Conservation (phyloP, 805 yeast species). For the Barnettozyma californica region DNA sequence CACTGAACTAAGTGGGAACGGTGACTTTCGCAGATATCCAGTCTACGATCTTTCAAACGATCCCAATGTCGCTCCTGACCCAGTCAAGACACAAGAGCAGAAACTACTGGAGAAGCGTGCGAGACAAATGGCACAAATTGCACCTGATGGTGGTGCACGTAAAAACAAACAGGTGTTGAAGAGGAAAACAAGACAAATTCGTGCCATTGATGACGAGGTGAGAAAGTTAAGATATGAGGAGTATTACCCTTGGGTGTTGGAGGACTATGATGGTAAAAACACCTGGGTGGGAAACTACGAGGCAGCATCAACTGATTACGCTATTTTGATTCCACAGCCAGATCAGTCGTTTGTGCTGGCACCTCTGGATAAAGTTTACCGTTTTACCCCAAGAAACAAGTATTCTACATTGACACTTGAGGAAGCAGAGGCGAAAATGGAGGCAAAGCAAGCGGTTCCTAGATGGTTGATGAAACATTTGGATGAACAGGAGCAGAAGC, state of each 20-base stretch:
- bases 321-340: constrained; percentile 69
- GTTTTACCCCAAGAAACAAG: constrained; percentile 87
- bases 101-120: constrained; percentile 30
- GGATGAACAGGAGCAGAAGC: constrained; percentile 51
- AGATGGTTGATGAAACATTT: constrained; percentile 95
- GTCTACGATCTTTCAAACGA: constrained; percentile 11
- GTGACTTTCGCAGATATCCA: constrained; percentile 9
- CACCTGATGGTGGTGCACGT: constrained; percentile 90
- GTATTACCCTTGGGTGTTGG: constrained; percentile 96
- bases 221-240: constrained; percentile 89
- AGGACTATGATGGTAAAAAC: constrained; percentile 90
- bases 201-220: constrained; percentile 74
- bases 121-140: constrained; percentile 56
- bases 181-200: constrained; percentile 81
- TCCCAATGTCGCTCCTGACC: constrained; percentile 28
- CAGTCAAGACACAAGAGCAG: constrained; percentile 31
- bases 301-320: constrained; percentile 82
- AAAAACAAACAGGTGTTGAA: constrained; percentile 54
- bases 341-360: constrained; percentile 72
- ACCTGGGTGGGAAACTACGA: constrained; percentile 96
- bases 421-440: constrained; percentile 95
- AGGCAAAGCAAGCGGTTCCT: constrained; percentile 67
- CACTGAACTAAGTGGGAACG: constrained; percentile 16
- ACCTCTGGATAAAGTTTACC: constrained; percentile 92
- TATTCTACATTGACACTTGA: constrained; percentile 91